Evolutionary conservation across 306 rosid species (phyloP).

Genomic region (Inga laurina): DNA sequence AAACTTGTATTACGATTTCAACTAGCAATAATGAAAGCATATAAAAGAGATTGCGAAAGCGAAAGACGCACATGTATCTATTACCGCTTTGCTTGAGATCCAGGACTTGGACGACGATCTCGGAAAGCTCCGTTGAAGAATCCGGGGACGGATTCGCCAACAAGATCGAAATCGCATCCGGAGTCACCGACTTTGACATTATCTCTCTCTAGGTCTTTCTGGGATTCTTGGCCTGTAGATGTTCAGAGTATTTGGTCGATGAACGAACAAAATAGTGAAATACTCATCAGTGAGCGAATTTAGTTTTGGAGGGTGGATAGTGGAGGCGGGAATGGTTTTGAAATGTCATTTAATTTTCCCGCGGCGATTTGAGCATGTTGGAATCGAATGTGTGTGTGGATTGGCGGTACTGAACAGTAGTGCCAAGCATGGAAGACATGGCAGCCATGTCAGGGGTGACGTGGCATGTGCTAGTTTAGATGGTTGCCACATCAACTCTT

Average conservation of each 20-base stretch:
- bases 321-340: neutral
- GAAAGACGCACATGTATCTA: constrained; percentile 56
- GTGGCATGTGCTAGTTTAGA: neutral
- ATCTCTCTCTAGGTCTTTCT: neutral
- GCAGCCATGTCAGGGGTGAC: too few species aligned
- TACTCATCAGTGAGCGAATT: neutral
- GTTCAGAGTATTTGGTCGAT: neutral
- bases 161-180: constrained; percentile 57
- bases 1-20: neutral
- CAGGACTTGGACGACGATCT: constrained; percentile 66
- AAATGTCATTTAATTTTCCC: neutral
- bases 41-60: neutral
- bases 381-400: neutral
- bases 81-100: constrained; percentile 68
- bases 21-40: neutral
- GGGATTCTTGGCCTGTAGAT: neutral
- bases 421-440: neutral
- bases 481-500: neutral
- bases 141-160: constrained; percentile 64
- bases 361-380: neutral
- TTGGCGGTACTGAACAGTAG: neutral
- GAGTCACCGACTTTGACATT: constrained; percentile 56
- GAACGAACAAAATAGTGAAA: neutral
- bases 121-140: constrained; percentile 48
- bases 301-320: neutral